A percentile compares a stretch with the other conserved stretches of the same genome.
Evolutionary conservation across 2,329 filamentous ascomycete species (phyloP).

Genomic region (Ceratocystis huliohia): DNA sequence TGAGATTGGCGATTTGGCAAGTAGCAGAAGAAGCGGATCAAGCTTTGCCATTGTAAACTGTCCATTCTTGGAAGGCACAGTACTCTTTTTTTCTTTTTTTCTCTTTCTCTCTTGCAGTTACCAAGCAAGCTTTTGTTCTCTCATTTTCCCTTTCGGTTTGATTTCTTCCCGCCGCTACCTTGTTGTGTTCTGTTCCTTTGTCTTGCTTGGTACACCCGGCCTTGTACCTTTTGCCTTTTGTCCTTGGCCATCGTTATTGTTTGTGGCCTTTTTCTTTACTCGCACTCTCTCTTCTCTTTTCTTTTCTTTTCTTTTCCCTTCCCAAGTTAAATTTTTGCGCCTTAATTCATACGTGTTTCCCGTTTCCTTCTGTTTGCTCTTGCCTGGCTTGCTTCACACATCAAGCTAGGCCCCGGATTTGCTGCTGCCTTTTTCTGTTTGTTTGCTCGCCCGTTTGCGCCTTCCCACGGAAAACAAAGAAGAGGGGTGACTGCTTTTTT

Average conservation of each 20-base stretch:
- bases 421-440: background rate
- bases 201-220: background rate
- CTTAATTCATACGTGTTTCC: background rate
- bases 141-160: background rate
- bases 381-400: background rate
- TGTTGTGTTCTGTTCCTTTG: background rate
- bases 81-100: background rate
- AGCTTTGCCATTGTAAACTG: background rate
- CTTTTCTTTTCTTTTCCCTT: background rate
- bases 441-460: background rate
- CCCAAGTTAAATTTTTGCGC: background rate
- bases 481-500: constrained; percentile 7
- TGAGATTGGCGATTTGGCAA: background rate
- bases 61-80: background rate
- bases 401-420: background rate
- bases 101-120: background rate
- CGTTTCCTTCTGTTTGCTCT: background rate
- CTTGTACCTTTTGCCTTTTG: constrained; percentile 2
- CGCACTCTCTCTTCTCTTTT: background rate
- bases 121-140: background rate
- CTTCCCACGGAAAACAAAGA: background rate
- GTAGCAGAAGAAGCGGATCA: background rate
- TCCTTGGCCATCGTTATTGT: background rate
- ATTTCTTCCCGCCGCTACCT: background rate
- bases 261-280: background rate